These are phyloP conservation scores for Medicago truncatula DNA, from an alignment of 306 rosid genomes.

Conservation along the genomic window DNA sequence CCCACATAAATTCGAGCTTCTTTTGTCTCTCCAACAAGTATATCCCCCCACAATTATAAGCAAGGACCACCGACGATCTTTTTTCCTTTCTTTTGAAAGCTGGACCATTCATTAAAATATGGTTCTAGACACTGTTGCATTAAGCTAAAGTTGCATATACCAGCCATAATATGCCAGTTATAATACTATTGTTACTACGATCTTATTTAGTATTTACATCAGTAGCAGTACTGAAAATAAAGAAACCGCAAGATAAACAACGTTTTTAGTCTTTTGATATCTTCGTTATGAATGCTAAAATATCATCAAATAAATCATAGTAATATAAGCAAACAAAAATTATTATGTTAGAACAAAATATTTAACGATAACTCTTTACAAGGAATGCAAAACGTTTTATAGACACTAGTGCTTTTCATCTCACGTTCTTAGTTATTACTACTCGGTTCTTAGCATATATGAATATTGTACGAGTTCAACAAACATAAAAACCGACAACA, in stretches of 20 bases:
- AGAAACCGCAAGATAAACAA: not conserved
- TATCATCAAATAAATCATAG: not conserved
- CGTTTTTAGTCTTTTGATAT: not conserved
- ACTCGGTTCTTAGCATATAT: not conserved
- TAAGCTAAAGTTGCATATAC: not conserved
- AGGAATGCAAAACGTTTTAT: too few species aligned
- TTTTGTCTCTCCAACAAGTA: not conserved
- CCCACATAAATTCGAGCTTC: constrained; percentile 23
- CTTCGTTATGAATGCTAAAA: not conserved
- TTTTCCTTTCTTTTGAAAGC: not conserved
- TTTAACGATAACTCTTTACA: too few species aligned
- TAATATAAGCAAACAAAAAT: too few species aligned
- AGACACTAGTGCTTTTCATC: too few species aligned
- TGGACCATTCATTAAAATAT: constrained; percentile 2
- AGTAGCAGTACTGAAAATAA: not conserved
- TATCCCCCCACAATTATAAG: constrained; percentile 23
- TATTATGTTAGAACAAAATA: too few species aligned
- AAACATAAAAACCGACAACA: not conserved
- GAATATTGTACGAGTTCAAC: not conserved
- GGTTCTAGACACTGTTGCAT: constrained; percentile 41
- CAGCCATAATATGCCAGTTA: not conserved
- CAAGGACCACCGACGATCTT: constrained; percentile 11
- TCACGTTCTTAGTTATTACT: too few species aligned
- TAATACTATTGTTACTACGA: not conserved
- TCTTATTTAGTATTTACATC: not conserved